Conservation (phyloP, 2,329 filamentous ascomycete genomes). For the Talaromyces sp. region DNA sequence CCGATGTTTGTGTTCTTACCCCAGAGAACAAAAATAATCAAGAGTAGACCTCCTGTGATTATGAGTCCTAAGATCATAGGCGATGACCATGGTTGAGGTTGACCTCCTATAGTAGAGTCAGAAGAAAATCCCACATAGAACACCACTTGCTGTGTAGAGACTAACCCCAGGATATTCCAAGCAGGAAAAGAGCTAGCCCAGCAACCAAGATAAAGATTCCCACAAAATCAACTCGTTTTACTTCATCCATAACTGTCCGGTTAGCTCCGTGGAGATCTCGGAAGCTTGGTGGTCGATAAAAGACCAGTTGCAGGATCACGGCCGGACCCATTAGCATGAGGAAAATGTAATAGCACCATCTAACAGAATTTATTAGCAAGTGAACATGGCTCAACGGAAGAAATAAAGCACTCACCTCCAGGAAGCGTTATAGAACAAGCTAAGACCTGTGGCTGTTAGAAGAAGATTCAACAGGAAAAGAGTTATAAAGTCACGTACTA, state of each 20-base stretch:
- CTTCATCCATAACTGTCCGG: constrained; percentile 27
- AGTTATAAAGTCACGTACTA: not conserved
- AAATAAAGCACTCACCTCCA: no score
- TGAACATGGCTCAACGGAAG: no score
- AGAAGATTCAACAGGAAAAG: no score
- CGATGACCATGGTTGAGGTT: constrained; percentile 11
- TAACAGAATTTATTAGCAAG: no score
- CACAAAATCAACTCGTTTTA: constrained; percentile 24
- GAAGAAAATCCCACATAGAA: no score
- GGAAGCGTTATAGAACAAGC: no score
- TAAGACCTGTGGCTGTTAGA: no score
- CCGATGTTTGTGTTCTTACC: no score
- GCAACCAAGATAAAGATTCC: constrained; percentile 22
- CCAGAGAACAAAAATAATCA: constrained; percentile 22
- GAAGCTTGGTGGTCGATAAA: constrained; percentile 41
- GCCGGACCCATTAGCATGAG: no score
- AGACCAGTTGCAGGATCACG: constrained; percentile 11
- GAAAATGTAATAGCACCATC: no score
- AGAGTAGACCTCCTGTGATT: constrained; percentile 17
- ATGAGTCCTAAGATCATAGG: constrained; percentile 21
- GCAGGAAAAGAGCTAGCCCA: constrained; percentile 22
- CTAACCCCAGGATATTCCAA: constrained; percentile 26
- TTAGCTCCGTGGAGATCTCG: constrained; percentile 35
- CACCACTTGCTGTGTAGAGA: no score
- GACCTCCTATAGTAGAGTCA: not conserved